Base-by-base conservation (phyloP, 2,329 filamentous ascomycete genomes). In the Sphaceloma murrayae region DNA sequence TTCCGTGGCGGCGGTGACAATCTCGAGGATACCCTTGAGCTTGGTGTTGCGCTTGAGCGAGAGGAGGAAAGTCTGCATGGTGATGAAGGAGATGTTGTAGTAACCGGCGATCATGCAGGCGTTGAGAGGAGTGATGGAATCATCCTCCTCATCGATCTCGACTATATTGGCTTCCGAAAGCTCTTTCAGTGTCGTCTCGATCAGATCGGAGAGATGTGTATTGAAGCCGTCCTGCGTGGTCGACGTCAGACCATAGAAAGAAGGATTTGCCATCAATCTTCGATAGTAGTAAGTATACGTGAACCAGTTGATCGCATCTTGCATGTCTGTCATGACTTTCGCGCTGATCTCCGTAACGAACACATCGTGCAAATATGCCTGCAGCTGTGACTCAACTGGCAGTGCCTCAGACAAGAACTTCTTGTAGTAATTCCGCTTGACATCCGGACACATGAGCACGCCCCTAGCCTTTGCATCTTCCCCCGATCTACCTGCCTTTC, bases 281-380 rank as follows among this genome's bases (percentile, higher is more conserved):
- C 91, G 82, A 67, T 98, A 98, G 67, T 96, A 95, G 68, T 94
- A 98, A 8, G 89, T 95, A 61, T 95, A 96, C 0, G 91, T 96
- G 27, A 87, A 85, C 91, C 91, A 98, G 65, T 94, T 93, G 53
- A 98, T 88, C 8, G 89, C 91, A 66, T 96, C 89, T 55, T 96
- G 91, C 10, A 87, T 94, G 9, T 88, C 94, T 56, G 86, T 79
- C 49, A 98, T 91, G 62, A 88, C 94, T 69, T 87, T 89, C 13
- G 87, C 94, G 69, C 87, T 95, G 56, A 96, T 87, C 64, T 98
- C 91, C 0, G 89, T 88, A 33, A 98, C 89, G 55, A 98, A 96
- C 1, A 87, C 88, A 65, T 98, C 93, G 55, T 94, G 86, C 24
- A 98, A 72, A 62, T 87, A 94, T 46, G 84, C 80, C 59, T 94